A percentile compares a stretch with the other conserved stretches of the same genome.
Conservation (phyloP, 768 basidiomycete genomes). For the Suillus fuscotomentosus region DNA sequence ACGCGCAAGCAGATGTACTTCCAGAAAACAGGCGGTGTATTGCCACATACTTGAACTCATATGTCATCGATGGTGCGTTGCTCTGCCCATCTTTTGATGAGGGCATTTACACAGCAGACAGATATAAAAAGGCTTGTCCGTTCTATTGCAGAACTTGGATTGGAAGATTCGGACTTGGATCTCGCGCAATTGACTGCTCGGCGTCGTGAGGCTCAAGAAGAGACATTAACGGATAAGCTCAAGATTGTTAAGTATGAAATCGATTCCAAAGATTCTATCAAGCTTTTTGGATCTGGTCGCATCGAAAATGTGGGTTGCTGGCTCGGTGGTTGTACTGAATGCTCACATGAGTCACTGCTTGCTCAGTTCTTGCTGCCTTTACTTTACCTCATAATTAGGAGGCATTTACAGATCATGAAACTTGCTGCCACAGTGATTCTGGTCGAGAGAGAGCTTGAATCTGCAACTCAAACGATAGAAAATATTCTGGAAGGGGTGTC, state of each 20-base stretch:
- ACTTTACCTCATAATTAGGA: conserved; percentile 31
- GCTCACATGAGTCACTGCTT: neutral
- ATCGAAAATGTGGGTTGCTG: conserved; percentile 30
- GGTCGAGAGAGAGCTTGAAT: conserved; percentile 24
- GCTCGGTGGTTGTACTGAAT: neutral
- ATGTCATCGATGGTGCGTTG: neutral
- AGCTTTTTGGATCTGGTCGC: conserved; percentile 29
- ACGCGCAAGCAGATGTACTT: conserved; percentile 12
- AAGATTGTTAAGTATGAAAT: conserved; percentile 30
- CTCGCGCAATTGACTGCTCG: neutral
- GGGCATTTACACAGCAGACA: neutral
- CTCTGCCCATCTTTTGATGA: neutral
- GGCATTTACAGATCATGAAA: conserved; percentile 33
- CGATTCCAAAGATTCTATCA: conserved; percentile 29
- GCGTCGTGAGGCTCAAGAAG: conserved; percentile 20
- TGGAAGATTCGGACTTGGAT: conserved; percentile 25
- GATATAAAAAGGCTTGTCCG: neutral
- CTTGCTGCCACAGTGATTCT: conserved; percentile 23
- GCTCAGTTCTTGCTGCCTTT: conserved; percentile 34
- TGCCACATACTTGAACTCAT: conserved; percentile 24
- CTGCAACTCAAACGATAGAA: neutral
- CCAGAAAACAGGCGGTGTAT: conserved; percentile 21
- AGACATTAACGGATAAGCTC: conserved; percentile 23
- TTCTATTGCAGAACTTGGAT: conserved; percentile 9
- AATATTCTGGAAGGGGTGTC: neutral